Evolutionary conservation across 352 stramenopile species (phyloP), one percentile per base, ranked within the genome.

Genomic region (Aphanomyces stellatus): DNA sequence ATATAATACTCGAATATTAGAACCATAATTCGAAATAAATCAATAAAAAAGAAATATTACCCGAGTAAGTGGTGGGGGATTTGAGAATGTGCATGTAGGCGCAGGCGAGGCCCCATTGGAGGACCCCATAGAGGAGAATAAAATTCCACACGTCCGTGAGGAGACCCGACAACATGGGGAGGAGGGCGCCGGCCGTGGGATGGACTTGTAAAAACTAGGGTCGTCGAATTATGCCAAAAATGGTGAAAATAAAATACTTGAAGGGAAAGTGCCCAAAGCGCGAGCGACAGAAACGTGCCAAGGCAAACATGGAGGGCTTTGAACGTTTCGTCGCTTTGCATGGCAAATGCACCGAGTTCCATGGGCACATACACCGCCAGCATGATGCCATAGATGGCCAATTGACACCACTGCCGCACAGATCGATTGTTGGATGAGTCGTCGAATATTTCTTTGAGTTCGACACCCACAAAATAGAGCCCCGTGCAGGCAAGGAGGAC

Each of bases 151-250:
- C 56, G 30, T 64, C 56, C 3, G n/a, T 15, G 15, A 64, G 35
- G 27, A 64, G 56, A 22, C 56, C 56, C 11, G 7, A 19, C n/a
- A 64, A 28, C 56, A 64, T 64, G 0, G 56, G 56, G 8, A 64
- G 22, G 56, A 64, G 37, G 30, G 53, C 53, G 22, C 56, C 56
- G 4, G 56, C 41, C 22, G 56, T 34, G 5, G 56, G 56, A 53
- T 64, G 24, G 19, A 64, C 41, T 64, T 64, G 56, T 15, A 64
- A 64, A 51, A 51, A 64, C 56, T 64, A 64, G 17, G 42, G 11
- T 46, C 13, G 7, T 49, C 17, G 19, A 15, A 17, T 34, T 13
- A n/a, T 49, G 13, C 28, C 17, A 62, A 10, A 22, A 34, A 8
- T 37, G 42, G n/a, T 3, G 22, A 25, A 5, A 24, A n/a, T n/a